Evolutionary conservation across 352 stramenopile species (phyloP).

Genomic region (Phytophthora syringae): DNA sequence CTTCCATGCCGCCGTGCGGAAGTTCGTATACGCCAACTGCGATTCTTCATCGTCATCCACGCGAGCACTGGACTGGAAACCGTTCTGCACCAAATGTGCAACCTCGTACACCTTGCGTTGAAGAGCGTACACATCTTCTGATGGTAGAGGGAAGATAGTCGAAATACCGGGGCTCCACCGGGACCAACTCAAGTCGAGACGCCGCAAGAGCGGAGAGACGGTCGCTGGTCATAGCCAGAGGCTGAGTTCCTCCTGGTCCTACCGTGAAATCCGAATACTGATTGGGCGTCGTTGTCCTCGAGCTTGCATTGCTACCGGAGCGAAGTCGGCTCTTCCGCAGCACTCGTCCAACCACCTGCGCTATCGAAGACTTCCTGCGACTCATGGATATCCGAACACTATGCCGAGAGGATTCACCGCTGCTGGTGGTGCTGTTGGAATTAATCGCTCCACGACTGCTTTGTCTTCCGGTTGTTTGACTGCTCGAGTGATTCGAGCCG

Average conservation of each 20-base stretch:
- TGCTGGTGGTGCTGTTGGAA: conserved; percentile 45
- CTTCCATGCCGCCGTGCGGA: conserved; percentile 63
- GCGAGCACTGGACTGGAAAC: conserved; percentile 68
- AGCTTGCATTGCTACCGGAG: conserved; percentile 37
- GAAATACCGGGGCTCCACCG: conserved; percentile 72
- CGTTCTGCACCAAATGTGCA: conserved; percentile 70
- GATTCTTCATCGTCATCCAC: conserved; percentile 70
- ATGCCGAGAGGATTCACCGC: conserved; percentile 37
- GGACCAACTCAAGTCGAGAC: conserved; percentile 49
- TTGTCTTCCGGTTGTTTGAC: conserved; percentile 26
- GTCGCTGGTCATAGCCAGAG: conserved; percentile 36
- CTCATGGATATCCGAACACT: conserved; percentile 35
- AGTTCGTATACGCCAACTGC: conserved; percentile 78
- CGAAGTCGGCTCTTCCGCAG: conserved; percentile 42
- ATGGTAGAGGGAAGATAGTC: conserved; percentile 78
- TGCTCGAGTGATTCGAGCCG: conserved; percentile 43
- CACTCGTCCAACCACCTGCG: conserved; percentile 39
- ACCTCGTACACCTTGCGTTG: conserved; percentile 82
- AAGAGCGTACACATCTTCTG: conserved; percentile 72
- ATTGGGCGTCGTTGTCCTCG: conserved; percentile 36
- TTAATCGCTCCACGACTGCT: conserved; percentile 37
- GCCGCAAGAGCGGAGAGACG: conserved; percentile 39
- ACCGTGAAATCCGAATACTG: conserved; percentile 46
- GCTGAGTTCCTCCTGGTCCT: conserved; percentile 25
- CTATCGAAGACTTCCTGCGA: conserved; percentile 42